Evolutionary conservation across 495 filamentous ascomycete genomes (phyloP), one percentile per base, ranked within the genome.

Genomic region (Echria macrotheca): DNA sequence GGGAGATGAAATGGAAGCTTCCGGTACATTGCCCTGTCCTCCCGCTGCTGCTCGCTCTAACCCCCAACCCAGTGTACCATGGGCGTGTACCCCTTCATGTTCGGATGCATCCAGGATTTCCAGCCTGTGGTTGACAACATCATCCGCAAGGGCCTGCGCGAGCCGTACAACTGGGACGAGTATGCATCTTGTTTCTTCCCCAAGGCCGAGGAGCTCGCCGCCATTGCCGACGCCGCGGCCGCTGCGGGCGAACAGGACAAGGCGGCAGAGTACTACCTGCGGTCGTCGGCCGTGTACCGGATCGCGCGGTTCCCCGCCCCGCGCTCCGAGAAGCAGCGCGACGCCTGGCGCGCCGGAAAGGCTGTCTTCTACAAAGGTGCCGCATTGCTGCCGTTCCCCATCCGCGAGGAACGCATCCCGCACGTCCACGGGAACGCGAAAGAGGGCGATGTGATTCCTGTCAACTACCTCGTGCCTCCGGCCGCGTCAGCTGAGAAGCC

Each of bases 51-150:
- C 26, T 17, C 22, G 19, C 8, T 53, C 35, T n/a, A 47, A 19
- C 18, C 15, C 4, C n/a, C 12, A 28, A 8, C 19, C 22, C 40
- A 52, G 52, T 58, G 58, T 57, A 45, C 58, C 26, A 80, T 76
- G 72, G 80, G 81, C 7, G 66, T 87, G 22, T 89, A 89, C 59
- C 85, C 85, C 1, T 89, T 88, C 70, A 83, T 85, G 67, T 85
- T 84, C 55, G 78, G 80, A 11, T 62, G 68, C 3, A 64, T 71
- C 29, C 68, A 78, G 50, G 85, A 88, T 59, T 87, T 89, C 50
- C 68, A 82, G 58, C 80, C 82, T 1, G 74, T 87, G 12, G 82
- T 81, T 39, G 55, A 76, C 19, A 61, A 73, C 38, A 56, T 86
- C 18, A 78, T 81, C 40, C 64, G 69, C 48, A 80, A 80, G 6